A percentile compares a stretch with the other conserved stretches of the same genome.
These are phyloP conservation scores for Venturia effusa DNA, from an alignment of 2,329 filamentous ascomycete species.

Conservation along the genomic window DNA sequence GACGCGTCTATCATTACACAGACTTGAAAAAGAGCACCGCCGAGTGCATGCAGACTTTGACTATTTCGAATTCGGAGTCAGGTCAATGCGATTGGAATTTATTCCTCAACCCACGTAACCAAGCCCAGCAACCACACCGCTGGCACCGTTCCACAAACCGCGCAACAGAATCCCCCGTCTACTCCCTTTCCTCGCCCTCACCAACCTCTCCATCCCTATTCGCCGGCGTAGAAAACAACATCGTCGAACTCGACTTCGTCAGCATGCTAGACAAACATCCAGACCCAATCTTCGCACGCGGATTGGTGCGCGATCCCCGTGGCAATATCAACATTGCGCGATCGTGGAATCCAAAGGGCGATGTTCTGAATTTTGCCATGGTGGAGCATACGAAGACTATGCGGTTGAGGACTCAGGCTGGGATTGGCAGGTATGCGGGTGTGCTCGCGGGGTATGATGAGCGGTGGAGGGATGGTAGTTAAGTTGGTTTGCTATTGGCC, in stretches of 20 bases:
- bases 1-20: conserved; percentile 27
- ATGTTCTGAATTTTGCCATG: conserved; percentile 33
- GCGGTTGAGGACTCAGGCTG: conserved; percentile 12
- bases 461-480: conserved; percentile 13
- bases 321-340: conserved; percentile 18
- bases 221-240: conserved; percentile 35
- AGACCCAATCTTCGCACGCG: conserved; percentile 27
- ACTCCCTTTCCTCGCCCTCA: conserved; percentile 37
- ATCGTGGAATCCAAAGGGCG: conserved; percentile 23
- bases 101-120: conserved; percentile 30
- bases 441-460: conserved; percentile 14
- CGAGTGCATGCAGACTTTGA: neutral
- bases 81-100: conserved; percentile 31
- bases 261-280: conserved; percentile 31
- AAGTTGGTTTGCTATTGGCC: neutral
- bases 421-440: conserved; percentile 9
- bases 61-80: neutral
- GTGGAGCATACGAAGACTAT: conserved; percentile 31
- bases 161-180: conserved; percentile 29
- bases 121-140: conserved; percentile 13
- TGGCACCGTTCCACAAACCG: conserved; percentile 1
- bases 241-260: conserved; percentile 34
- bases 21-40: conserved; percentile 12
- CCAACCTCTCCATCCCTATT: conserved; percentile 33
- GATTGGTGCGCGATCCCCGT: conserved; percentile 14